Evolutionary conservation across 1,284 basidiomycete genomes (phyloP).

Genomic region (Agroathelia rolfsii): DNA sequence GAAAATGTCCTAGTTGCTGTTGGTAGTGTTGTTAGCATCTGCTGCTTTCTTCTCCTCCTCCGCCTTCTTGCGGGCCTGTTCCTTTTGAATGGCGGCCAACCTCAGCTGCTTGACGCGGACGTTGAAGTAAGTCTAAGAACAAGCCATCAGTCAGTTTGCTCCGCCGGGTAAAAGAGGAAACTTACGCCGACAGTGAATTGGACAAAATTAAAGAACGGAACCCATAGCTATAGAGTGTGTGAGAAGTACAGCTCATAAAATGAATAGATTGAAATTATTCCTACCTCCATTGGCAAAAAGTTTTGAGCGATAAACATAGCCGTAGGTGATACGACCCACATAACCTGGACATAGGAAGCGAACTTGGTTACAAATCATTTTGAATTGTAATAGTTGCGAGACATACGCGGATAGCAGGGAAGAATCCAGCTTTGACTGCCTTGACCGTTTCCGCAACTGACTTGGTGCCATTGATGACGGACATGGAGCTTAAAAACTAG

Average conservation of each 20-base stretch:
- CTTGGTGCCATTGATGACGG: conserved; percentile 76
- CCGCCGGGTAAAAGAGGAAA: conserved; percentile 8
- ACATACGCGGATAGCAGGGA: conserved; percentile 62
- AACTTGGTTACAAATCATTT: no score
- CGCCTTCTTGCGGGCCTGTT: conserved; percentile 29
- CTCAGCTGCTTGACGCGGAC: conserved; percentile 53
- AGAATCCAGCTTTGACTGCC: conserved; percentile 69
- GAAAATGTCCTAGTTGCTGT: no score
- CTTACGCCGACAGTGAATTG: conserved; percentile 58
- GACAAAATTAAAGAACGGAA: conserved; percentile 65
- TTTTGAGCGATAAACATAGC: conserved; percentile 66
- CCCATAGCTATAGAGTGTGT: conserved; percentile 44
- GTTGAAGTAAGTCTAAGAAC: conserved; percentile 60
- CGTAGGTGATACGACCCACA: conserved; percentile 68
- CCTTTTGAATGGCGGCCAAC: conserved; percentile 43
- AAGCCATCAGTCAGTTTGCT: conserved; percentile 6
- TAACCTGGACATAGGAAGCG: conserved; percentile 31
- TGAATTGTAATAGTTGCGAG: no score
- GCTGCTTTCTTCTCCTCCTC: conserved; percentile 18
- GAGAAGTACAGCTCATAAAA: conserved; percentile 3
- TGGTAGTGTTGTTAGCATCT: no score
- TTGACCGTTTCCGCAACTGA: conserved; percentile 55
- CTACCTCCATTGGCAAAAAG: conserved; percentile 60
- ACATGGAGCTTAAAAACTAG: conserved; percentile 68
- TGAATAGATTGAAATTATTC: conserved; percentile 9